These are phyloP conservation scores for Trametes sanguinea DNA, from an alignment of 768 basidiomycete species.

Conservation along the genomic window DNA sequence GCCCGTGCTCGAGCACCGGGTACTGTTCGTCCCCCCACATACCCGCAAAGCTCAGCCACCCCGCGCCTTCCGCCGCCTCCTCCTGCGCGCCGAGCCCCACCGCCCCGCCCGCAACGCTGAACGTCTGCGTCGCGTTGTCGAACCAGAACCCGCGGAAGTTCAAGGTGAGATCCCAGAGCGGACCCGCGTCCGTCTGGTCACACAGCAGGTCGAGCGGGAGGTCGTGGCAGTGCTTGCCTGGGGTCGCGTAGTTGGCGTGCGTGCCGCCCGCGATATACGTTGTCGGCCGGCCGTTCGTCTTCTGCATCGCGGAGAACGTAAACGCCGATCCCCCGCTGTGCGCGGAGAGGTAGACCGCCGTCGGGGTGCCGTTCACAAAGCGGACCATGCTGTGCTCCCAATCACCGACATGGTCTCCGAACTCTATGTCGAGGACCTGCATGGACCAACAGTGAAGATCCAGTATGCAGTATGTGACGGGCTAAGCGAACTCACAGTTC, in stretches of 20 bases:
- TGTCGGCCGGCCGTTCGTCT: conserved; percentile 27
- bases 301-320: conserved; percentile 27
- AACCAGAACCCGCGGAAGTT: conserved; percentile 35
- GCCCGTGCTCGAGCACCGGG: conserved; percentile 24
- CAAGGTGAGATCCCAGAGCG: conserved; percentile 31
- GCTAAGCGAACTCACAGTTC: conserved; percentile 7
- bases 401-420: conserved; percentile 37
- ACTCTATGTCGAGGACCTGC: conserved; percentile 29
- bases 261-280: conserved; percentile 32
- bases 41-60: conserved; percentile 31
- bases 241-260: conserved; percentile 34
- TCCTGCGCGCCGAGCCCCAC: conserved; percentile 13
- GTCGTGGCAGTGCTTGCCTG: conserved; percentile 29
- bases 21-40: conserved; percentile 35
- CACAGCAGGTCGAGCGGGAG: conserved; percentile 27
- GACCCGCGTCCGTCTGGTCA: conserved; percentile 31
- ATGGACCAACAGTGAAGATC: background rate
- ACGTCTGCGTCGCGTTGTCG: conserved; percentile 24
- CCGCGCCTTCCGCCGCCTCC: conserved; percentile 26
- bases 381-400: conserved; percentile 40
- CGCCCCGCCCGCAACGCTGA: conserved; percentile 25
- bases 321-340: conserved; percentile 34
- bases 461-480: background rate
- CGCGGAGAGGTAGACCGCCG: conserved; percentile 33
- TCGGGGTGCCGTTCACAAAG: conserved; percentile 34